Percentiles rank a stretch among this genome's conserved stretches.
phyloP scores from a whole-genome alignment of 2,329 filamentous ascomycete genomes.

The Alternaria triticina region DNA sequence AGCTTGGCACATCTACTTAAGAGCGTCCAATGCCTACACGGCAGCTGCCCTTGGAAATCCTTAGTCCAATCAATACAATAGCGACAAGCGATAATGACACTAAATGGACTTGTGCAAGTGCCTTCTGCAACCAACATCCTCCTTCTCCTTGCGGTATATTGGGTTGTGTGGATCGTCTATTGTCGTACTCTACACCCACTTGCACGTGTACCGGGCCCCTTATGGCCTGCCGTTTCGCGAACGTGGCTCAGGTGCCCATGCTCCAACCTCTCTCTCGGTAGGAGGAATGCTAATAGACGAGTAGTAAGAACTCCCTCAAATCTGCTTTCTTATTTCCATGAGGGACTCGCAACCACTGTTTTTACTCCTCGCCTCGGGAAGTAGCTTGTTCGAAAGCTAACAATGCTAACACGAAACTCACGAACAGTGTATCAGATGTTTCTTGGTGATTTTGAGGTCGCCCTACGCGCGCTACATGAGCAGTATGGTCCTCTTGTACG shows the following conservation, averaged over 20 bases:
- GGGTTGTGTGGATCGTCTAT: conserved; percentile 5
- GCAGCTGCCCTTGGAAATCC: not conserved
- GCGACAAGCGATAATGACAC: not conserved
- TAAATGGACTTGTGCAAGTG: not conserved
- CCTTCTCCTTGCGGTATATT: not conserved
- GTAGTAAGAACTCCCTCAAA: not conserved
- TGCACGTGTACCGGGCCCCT: conserved; percentile 9
- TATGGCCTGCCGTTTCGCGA: conserved; percentile 10
- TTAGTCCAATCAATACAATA: not conserved
- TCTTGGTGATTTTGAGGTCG: conserved; percentile 7
- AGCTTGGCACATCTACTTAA: not conserved
- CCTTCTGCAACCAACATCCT: not conserved
- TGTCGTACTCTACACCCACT: conserved; percentile 13
- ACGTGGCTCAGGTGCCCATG: conserved; percentile 4
- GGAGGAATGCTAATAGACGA: not conserved
- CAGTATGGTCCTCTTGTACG: conserved; percentile 18
- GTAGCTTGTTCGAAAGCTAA: not conserved
- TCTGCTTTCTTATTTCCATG: not conserved
- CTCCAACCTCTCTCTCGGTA: not conserved
- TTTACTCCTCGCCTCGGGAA: not conserved
- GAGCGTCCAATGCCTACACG: not conserved
- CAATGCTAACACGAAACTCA: not conserved
- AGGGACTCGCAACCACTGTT: not conserved
- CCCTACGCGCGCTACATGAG: conserved; percentile 14
- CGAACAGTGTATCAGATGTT: conserved; percentile 8